phyloP scores from a whole-genome alignment of 768 basidiomycete species.

The Crassisporium funariophilum region DNA sequence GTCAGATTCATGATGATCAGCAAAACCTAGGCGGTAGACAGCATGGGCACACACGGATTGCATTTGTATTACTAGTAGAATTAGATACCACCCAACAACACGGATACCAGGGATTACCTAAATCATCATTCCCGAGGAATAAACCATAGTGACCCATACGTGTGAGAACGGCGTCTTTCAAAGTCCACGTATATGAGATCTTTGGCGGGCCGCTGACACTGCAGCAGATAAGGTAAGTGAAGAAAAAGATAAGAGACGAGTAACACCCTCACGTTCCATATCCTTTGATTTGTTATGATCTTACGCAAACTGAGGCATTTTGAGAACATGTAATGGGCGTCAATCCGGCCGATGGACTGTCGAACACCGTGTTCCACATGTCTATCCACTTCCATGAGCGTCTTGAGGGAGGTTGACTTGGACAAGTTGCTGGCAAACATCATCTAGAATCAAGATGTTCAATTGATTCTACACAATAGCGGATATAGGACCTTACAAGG shows the following conservation, averaged over 20 bases:
- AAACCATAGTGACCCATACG: slow-evolving; percentile 39
- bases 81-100: neutral
- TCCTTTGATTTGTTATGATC: slow-evolving; percentile 49
- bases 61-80: neutral
- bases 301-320: slow-evolving; percentile 41
- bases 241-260: neutral
- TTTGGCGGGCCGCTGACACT: slow-evolving; percentile 28
- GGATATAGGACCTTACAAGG: slow-evolving; percentile 35
- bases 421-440: slow-evolving; percentile 38
- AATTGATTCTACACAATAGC: neutral
- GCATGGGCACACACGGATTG: no score
- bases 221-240: slow-evolving; percentile 3
- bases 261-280: slow-evolving; percentile 54
- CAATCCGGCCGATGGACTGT: slow-evolving; percentile 38
- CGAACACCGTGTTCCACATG: slow-evolving; percentile 45
- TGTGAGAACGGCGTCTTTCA: slow-evolving; percentile 30
- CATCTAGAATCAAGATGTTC: slow-evolving; percentile 16
- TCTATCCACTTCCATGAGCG: slow-evolving; percentile 46
- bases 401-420: slow-evolving; percentile 40
- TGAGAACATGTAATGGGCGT: slow-evolving; percentile 43
- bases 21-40: no score
- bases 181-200: slow-evolving; percentile 25
- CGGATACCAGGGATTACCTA: slow-evolving; percentile 1
- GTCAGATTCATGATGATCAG: slow-evolving; percentile 4
- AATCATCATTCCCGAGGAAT: slow-evolving; percentile 32